Base-by-base conservation (phyloP, 345 rosid genomes). In the Hibiscus trionum region DNA sequence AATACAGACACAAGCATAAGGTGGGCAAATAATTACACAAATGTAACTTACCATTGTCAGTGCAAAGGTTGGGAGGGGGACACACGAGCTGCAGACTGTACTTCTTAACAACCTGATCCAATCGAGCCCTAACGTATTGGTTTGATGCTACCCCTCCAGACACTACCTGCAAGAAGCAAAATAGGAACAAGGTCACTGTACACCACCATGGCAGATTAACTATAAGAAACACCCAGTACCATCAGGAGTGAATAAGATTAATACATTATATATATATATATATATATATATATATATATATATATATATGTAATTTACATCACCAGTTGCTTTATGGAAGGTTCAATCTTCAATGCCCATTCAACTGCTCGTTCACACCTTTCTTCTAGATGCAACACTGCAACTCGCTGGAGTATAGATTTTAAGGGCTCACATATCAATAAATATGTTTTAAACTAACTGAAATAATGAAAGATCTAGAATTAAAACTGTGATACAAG, bases 331-430 rank as follows among this genome's bases (percentile, higher is more conserved):
- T 21, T 21, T 21, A 21, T 21, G 24, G 24, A 21, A 21, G 24
- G 24, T 21, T 21, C 24, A 21, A 21, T 21, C 24, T 21, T 21
- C 24, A 21, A 21, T 39, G 97, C 95, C 98, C 98, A 94, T 21
- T 82, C 90, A 80, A 94, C 84, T 73, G 96, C 97, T 69, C 97
- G 91, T 67, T 86, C 93, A 75, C 96, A 94, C 78, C 83, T 88
- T 82, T 94, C 98, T 81, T 94, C 98, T 26, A 94, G 83, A 86
- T 94, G 98, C 70, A 90, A 78, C 31, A 94, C 97, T 70, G 98
- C 97, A 67, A 94, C 96, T 76, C 93, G 86, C 97, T 94, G 89
- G 75, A 81, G 39, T 15, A 71, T 55, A 53, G n/a, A 15, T n/a
- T 65, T 65, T 26, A 66, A 46, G 71, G 6, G 59, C 63, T 68